These are phyloP conservation scores for Thamnidium elegans DNA, from an alignment of 192 early-diverging fungal genomes.

Conservation along the genomic window DNA sequence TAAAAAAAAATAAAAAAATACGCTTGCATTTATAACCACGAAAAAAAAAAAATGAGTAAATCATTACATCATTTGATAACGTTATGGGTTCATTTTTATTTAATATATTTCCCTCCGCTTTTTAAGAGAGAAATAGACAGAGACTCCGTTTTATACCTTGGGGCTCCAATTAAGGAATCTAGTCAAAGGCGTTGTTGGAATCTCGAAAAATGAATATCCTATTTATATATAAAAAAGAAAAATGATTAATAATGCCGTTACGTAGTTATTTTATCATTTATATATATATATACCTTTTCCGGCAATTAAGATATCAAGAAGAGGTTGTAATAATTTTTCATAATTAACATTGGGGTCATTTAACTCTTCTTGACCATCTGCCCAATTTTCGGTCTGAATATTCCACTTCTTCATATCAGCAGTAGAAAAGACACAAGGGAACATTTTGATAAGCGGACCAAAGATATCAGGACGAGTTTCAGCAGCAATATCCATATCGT, in stretches of 20 bases:
- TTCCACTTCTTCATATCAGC: constrained; percentile 17
- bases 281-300: constrained; percentile 19
- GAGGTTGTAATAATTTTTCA: constrained; percentile 19
- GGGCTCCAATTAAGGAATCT: constrained; percentile 14
- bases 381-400: constrained; percentile 9
- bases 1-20: too few species aligned
- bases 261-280: background rate
- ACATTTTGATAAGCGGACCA: constrained; percentile 7
- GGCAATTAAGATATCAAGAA: constrained; percentile 24
- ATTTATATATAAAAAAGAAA: constrained; percentile 2
- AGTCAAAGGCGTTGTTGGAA: constrained; percentile 23
- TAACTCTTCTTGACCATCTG: background rate
- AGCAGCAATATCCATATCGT: constrained; percentile 4
- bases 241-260: background rate
- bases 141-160: background rate
- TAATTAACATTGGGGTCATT: constrained; percentile 13
- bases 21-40: too few species aligned
- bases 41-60: too few species aligned
- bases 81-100: too few species aligned
- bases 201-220: constrained; percentile 31
- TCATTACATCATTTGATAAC: too few species aligned
- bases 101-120: too few species aligned
- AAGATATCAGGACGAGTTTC: constrained; percentile 16
- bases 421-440: constrained; percentile 24
- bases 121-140: too few species aligned